Base-by-base conservation (phyloP, 73 alveolate species). In the Paramecium biaurelia region DNA sequence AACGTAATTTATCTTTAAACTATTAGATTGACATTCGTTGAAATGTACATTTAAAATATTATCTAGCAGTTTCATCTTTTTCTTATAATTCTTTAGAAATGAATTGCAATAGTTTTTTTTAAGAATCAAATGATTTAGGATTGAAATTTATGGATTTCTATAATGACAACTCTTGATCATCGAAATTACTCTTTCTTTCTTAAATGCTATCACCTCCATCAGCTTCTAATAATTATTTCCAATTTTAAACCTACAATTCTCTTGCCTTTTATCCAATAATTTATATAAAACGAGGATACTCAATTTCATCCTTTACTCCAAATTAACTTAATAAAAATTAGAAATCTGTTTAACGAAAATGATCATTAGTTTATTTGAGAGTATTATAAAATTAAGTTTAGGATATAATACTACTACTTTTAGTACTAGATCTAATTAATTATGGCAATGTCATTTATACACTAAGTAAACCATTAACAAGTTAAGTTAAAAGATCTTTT, bases 71-170 rank as follows among this genome's bases (percentile, higher is more conserved):
- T 63, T 26, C 41, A 63, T 63, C 47, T 11, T 30, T 26, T 12
- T 63, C 53, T 26, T 26, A 14, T 26, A 63, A 12, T 63, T 63
- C 10, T 63, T 63, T 63, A 26, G 18, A 23, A 10, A 63, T 63
- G 12, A 63, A 63, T 63, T 14, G n/a, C 12, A 79, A 14, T 11
- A 79, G 15, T 43, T 41, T 26, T 47, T 79, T 38, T 5, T 41
- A 79, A 24, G 45, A 7, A 10, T 43, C 42, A 47, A 79, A 79
- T 21, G 47, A 24, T 23, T 24, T 32, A 79, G 74, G 43, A 79
- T 79, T 79, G 12, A 79, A 43, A 9, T 18, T 79, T 14, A 79
- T 79, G 21, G 90, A 79, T 79, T 79, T 79, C n/a, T 74, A 12
- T 21, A 74, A 23, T 34, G 87, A 37, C 35, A 21, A 74, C 8